Conservation (phyloP, 352 stramenopile species). For the Pythium apleroticum region DNA sequence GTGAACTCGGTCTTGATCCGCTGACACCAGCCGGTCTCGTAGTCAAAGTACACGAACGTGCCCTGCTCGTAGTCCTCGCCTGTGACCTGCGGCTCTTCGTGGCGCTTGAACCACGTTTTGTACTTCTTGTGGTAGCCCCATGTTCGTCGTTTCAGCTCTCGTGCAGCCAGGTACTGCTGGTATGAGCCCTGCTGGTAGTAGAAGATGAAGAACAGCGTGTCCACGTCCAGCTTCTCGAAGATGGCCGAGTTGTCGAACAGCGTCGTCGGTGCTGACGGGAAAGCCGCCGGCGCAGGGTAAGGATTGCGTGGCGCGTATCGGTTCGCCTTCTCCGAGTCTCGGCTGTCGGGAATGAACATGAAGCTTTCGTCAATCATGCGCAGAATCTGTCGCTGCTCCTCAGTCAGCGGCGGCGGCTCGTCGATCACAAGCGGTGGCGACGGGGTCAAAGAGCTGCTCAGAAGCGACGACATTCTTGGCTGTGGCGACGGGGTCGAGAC, state of each 20-base stretch:
- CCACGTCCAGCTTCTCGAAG: slow-evolving; percentile 97
- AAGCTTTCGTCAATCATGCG: slow-evolving; percentile 89
- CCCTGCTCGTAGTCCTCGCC: slow-evolving; percentile 99
- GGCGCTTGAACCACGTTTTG: slow-evolving; percentile 99
- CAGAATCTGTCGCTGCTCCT: slow-evolving; percentile 80
- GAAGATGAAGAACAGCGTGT: slow-evolving; percentile 99
- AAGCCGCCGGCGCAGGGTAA: slow-evolving; percentile 91
- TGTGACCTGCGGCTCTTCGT: slow-evolving; percentile 95
- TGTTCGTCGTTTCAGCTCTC: slow-evolving; percentile 97
- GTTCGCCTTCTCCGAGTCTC: slow-evolving; percentile 90
- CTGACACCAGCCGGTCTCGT: slow-evolving; percentile 98
- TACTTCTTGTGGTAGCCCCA: slow-evolving; percentile 99
- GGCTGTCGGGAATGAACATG: slow-evolving; percentile 87
- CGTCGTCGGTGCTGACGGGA: slow-evolving; percentile 85
- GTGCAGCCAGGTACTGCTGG: slow-evolving; percentile 98
- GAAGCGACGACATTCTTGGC: slow-evolving; percentile 21
- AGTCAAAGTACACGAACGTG: slow-evolving; percentile 99
- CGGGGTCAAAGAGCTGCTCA: slow-evolving; percentile 9
- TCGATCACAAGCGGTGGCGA: slow-evolving; percentile 32
- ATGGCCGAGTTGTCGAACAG: slow-evolving; percentile 94
- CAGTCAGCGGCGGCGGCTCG: slow-evolving; percentile 55
- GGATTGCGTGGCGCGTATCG: slow-evolving; percentile 95
- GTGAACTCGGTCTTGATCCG: slow-evolving; percentile 99
- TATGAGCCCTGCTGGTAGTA: slow-evolving; percentile 99
- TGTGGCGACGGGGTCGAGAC: slow-evolving; percentile 24